Evolutionary conservation across 495 filamentous ascomycete species (phyloP).

Genomic region (Rhizodiscina lignyota): DNA sequence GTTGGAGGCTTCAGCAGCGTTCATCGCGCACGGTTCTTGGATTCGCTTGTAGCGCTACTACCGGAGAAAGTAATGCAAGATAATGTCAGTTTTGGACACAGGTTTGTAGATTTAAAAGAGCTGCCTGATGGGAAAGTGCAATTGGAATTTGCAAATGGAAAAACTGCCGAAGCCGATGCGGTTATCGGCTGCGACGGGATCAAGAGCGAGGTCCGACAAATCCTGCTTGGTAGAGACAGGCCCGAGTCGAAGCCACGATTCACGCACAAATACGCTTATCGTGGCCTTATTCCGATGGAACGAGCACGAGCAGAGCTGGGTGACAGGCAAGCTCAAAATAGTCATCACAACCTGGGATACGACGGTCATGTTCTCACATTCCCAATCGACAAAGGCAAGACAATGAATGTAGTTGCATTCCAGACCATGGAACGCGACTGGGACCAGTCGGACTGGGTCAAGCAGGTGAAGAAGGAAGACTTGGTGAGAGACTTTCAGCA

Average conservation of each 20-base stretch:
- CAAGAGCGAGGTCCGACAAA: slow-evolving; percentile 29
- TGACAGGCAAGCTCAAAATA: slow-evolving; percentile 31
- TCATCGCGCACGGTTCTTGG: slow-evolving; percentile 42
- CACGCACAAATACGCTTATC: slow-evolving; percentile 37
- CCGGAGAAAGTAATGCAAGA: too few species aligned
- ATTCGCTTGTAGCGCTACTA: slow-evolving; percentile 38
- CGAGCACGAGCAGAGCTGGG: slow-evolving; percentile 35
- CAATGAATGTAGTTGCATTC: slow-evolving; percentile 43
- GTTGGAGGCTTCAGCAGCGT: too few species aligned
- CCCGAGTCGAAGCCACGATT: slow-evolving; percentile 24
- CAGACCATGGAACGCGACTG: slow-evolving; percentile 24
- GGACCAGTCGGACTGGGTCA: slow-evolving; percentile 39
- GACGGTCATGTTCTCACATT: slow-evolving; percentile 46
- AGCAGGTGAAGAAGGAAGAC: slow-evolving; percentile 34
- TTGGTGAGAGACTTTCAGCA: slow-evolving; percentile 35
- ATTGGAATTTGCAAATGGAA: slow-evolving; percentile 39
- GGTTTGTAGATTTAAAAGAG: slow-evolving; percentile 16
- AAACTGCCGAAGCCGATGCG: slow-evolving; percentile 21
- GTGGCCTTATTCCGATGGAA: slow-evolving; percentile 44
- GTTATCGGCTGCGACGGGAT: slow-evolving; percentile 47
- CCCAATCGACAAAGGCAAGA: slow-evolving; percentile 44
- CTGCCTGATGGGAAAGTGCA: slow-evolving; percentile 21
- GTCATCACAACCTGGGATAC: slow-evolving; percentile 38
- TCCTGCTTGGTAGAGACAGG: slow-evolving; percentile 25
- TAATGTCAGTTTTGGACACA: slow-evolving; percentile 26